Conservation (phyloP, 1,284 basidiomycete species). For the Trichosporon ovoides region DNA sequence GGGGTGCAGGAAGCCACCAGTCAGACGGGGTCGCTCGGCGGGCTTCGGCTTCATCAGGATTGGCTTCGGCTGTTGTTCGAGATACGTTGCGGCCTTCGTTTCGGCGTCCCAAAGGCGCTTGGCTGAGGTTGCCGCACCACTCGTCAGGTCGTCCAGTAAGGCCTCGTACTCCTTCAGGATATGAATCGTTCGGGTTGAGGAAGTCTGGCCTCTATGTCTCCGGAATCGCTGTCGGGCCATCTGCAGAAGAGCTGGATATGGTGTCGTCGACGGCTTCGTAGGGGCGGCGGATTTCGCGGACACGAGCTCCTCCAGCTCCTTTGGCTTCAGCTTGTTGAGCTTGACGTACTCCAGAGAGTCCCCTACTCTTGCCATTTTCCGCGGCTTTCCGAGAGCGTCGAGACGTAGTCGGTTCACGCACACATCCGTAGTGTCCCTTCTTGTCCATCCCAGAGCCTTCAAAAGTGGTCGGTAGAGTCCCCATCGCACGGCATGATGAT, state of each 20-base stretch:
- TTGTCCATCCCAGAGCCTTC: conserved; percentile 39
- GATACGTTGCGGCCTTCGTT: neutral
- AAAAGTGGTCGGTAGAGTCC: conserved; percentile 66
- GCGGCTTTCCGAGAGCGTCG: neutral
- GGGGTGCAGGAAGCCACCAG: conserved; percentile 62
- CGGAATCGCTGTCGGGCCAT: neutral
- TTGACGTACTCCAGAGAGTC: neutral
- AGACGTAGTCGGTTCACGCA: neutral
- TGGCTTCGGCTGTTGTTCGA: conserved; percentile 2
- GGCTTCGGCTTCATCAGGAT: conserved; percentile 33
- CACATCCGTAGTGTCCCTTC: neutral
- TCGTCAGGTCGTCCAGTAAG: neutral
- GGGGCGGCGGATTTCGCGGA: neutral
- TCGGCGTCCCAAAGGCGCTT: neutral
- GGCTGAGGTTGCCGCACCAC: neutral
- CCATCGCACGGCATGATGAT: conserved; percentile 70
- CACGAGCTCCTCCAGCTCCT: neutral
- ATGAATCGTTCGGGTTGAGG: neutral
- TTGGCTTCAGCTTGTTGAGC: neutral
- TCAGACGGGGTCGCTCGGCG: conserved; percentile 58
- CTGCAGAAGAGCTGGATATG: neutral
- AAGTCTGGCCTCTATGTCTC: neutral
- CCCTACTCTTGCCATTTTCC: neutral
- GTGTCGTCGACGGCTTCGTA: neutral
- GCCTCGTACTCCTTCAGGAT: conserved; percentile 1